Evolutionary conservation across 371 early-diverging fungal genomes (phyloP).

Genomic region (Actinomortierella ambigua): DNA sequence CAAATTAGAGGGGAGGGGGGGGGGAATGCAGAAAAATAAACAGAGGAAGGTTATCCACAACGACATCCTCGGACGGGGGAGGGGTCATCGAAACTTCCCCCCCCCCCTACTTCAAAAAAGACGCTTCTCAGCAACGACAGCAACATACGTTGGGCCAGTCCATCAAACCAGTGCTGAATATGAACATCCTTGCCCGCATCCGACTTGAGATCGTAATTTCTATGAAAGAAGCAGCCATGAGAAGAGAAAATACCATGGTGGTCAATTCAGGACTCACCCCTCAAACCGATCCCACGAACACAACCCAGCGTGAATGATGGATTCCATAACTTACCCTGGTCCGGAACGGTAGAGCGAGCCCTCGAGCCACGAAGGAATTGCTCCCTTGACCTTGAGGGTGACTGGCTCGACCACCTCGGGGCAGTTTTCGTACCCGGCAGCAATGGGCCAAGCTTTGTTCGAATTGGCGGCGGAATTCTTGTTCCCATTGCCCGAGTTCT

Average conservation of each 20-base stretch:
- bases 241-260: not conserved
- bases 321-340: constrained; percentile 28
- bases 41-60: no score
- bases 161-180: constrained; percentile 69
- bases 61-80: no score
- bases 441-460: constrained; percentile 36
- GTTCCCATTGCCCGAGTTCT: not conserved
- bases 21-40: no score
- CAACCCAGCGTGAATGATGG: not conserved
- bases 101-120: no score
- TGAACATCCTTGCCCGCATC: constrained; percentile 55
- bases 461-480: constrained; percentile 4
- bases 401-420: constrained; percentile 53
- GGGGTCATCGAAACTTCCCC: no score
- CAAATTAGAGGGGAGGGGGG: no score
- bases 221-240: not conserved
- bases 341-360: constrained; percentile 65
- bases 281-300: not conserved
- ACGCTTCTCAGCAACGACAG: no score
- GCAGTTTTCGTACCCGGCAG: constrained; percentile 51
- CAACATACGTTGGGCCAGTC: constrained; percentile 55
- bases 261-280: not conserved
- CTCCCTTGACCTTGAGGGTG: constrained; percentile 50
- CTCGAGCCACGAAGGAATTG: constrained; percentile 63
- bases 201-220: constrained; percentile 34